phyloP scores from a whole-genome alignment of 768 basidiomycete species.

The Agrocybe pediades region DNA sequence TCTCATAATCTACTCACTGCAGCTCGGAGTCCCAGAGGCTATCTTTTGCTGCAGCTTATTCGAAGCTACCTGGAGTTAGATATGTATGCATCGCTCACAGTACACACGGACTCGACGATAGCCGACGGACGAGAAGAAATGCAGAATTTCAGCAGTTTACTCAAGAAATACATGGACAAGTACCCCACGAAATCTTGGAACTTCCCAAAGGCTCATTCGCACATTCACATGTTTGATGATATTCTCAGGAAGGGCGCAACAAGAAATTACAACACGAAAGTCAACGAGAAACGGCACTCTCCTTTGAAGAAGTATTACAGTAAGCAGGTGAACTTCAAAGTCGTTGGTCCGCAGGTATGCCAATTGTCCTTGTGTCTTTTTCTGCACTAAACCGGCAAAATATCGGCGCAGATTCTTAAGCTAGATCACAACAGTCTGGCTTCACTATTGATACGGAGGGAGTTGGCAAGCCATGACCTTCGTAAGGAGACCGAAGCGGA shows the following conservation, averaged over 20 bases:
- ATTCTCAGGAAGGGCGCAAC: not conserved
- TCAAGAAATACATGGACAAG: slow-evolving; percentile 1
- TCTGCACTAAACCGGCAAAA: too few relatives aligned
- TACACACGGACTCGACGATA: slow-evolving; percentile 31
- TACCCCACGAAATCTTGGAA: not conserved
- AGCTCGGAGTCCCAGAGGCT: slow-evolving; percentile 13
- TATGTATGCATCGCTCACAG: slow-evolving; percentile 27
- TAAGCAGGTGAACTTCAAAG: not conserved
- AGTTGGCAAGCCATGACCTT: too few relatives aligned
- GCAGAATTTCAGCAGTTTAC: slow-evolving; percentile 9
- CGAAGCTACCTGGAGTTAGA: slow-evolving; percentile 31
- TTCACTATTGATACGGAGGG: too few relatives aligned
- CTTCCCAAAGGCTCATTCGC: not conserved
- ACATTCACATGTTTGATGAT: not conserved
- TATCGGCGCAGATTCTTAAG: too few relatives aligned
- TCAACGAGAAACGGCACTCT: not conserved
- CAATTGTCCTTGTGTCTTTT: too few relatives aligned
- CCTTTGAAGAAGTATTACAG: not conserved
- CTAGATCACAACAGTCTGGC: too few relatives aligned
- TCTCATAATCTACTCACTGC: too few relatives aligned
- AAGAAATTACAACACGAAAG: not conserved
- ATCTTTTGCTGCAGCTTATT: slow-evolving; percentile 26
- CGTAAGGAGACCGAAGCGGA: too few relatives aligned
- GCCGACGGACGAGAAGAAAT: slow-evolving; percentile 18
- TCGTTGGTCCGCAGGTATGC: not conserved